Evolutionary conservation across 352 stramenopile species (phyloP).

Genomic region (Phytopythium cucurbitacearum): DNA sequence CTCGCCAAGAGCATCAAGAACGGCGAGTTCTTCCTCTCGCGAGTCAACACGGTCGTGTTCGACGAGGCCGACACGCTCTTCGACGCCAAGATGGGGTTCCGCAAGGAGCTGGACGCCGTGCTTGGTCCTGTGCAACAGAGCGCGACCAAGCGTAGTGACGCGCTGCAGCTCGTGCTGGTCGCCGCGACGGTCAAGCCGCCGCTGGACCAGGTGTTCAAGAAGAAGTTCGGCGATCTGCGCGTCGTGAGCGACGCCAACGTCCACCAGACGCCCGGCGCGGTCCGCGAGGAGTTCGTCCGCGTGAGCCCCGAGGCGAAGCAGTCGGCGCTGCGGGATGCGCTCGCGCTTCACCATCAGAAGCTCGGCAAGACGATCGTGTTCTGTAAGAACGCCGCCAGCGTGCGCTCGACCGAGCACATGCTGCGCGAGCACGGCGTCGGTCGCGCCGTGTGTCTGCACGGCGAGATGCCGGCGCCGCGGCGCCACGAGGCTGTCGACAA

Average conservation of each 20-base stretch:
- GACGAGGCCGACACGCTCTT: constrained; percentile 83
- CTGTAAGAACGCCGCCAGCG: constrained; percentile 67
- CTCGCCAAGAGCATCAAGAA: constrained; percentile 70
- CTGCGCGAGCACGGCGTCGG: constrained; percentile 69
- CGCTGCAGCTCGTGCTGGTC: constrained; percentile 67
- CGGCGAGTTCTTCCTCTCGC: constrained; percentile 75
- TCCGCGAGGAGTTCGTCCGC: constrained; percentile 69
- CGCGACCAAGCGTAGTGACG: constrained; percentile 42
- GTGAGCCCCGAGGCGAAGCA: constrained; percentile 62
- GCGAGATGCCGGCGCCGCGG: constrained; percentile 57
- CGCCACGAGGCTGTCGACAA: constrained; percentile 54
- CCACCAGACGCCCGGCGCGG: constrained; percentile 55
- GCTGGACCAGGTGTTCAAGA: constrained; percentile 69
- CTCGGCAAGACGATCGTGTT: constrained; percentile 71
- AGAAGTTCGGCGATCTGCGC: constrained; percentile 55
- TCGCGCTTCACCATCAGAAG: constrained; percentile 35
- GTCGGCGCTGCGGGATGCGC: constrained; percentile 52
- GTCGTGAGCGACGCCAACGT: constrained; percentile 64
- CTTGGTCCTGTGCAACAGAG: constrained; percentile 61
- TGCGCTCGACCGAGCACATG: constrained; percentile 79
- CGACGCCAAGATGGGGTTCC: constrained; percentile 82
- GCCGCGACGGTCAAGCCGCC: constrained; percentile 67
- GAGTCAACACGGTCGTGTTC: constrained; percentile 57
- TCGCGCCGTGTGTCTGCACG: constrained; percentile 59
- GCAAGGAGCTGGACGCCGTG: constrained; percentile 65